These are phyloP conservation scores for Monilinia vaccinii-corymbosi DNA, from an alignment of 2,329 filamentous ascomycete species.

Conservation along the genomic window DNA sequence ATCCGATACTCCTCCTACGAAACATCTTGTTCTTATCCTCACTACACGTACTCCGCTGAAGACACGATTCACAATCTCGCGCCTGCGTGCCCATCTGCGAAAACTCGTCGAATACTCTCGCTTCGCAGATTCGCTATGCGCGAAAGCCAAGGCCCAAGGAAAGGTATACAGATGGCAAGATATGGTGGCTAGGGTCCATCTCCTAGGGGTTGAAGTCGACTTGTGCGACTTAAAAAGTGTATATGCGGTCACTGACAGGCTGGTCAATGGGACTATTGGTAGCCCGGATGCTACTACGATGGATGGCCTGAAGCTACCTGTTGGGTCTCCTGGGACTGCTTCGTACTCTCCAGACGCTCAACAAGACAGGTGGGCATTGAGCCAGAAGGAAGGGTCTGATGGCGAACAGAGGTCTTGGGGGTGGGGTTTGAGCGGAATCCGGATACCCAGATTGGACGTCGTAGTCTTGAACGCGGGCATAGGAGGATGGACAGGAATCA, in stretches of 20 bases:
- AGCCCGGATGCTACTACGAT: slow-evolving; percentile 28
- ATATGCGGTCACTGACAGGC: slow-evolving; percentile 25
- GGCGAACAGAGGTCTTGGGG: slow-evolving; percentile 35
- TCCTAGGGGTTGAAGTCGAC: slow-evolving; percentile 50
- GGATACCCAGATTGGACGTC: slow-evolving; percentile 64
- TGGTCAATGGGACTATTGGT: slow-evolving; percentile 28
- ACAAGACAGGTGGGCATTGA: slow-evolving; percentile 28
- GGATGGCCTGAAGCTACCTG: slow-evolving; percentile 26
- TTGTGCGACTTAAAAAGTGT: slow-evolving; percentile 49
- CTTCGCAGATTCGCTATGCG: slow-evolving; percentile 39
- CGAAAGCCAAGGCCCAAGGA: slow-evolving; percentile 46
- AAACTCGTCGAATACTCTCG: slow-evolving; percentile 33
- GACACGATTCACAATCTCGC: slow-evolving; percentile 59
- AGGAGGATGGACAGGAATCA: slow-evolving; percentile 73
- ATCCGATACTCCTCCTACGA: slow-evolving; percentile 52
- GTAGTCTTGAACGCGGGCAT: slow-evolving; percentile 83
- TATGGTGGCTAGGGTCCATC: slow-evolving; percentile 44
- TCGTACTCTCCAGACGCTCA: slow-evolving; percentile 21
- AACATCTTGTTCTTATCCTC: slow-evolving; percentile 70
- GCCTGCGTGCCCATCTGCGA: slow-evolving; percentile 54
- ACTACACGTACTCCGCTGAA: slow-evolving; percentile 73
- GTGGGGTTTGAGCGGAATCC: slow-evolving; percentile 33
- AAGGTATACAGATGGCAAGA: slow-evolving; percentile 39
- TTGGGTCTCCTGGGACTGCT: slow-evolving; percentile 27
- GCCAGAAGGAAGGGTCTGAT: slow-evolving; percentile 44